Percentiles rank a stretch among this genome's conserved stretches.
phyloP scores from a whole-genome alignment of 140 eudicot genomes.

The Bidens hawaiensis region DNA sequence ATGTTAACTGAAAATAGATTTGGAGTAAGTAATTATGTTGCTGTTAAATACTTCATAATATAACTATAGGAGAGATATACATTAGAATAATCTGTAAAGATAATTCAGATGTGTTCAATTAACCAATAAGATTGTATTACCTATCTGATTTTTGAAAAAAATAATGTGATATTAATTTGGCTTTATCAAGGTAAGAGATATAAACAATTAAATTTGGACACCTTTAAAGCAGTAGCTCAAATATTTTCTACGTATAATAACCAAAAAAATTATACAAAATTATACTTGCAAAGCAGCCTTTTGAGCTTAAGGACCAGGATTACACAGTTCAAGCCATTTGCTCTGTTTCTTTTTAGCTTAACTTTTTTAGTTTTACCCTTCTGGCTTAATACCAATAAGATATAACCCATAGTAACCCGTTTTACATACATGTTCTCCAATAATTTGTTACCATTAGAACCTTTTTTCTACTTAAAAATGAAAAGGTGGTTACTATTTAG shows the following conservation, averaged over 20 bases:
- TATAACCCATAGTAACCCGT: background rate
- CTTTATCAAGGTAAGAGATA: background rate
- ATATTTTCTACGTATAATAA: background rate
- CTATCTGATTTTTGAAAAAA: background rate
- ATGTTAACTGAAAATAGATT: background rate
- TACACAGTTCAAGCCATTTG: background rate
- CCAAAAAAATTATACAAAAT: background rate
- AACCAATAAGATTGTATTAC: background rate
- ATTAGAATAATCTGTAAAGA: too few species aligned
- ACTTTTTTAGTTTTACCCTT: background rate
- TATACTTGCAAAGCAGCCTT: background rate
- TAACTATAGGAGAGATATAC: background rate
- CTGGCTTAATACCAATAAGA: background rate
- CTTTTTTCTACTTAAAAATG: background rate
- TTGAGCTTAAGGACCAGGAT: background rate
- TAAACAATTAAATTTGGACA: background rate
- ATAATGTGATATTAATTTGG: background rate
- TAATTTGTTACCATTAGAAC: background rate
- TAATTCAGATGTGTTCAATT: background rate
- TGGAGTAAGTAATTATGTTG: background rate
- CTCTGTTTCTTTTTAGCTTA: background rate
- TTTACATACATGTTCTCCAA: background rate
- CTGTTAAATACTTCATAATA: background rate
- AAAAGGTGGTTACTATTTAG: slow-evolving; percentile 30
- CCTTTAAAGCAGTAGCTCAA: background rate